Conservation (phyloP, 495 filamentous ascomycete species). For the Talaromyces borbonicus region DNA sequence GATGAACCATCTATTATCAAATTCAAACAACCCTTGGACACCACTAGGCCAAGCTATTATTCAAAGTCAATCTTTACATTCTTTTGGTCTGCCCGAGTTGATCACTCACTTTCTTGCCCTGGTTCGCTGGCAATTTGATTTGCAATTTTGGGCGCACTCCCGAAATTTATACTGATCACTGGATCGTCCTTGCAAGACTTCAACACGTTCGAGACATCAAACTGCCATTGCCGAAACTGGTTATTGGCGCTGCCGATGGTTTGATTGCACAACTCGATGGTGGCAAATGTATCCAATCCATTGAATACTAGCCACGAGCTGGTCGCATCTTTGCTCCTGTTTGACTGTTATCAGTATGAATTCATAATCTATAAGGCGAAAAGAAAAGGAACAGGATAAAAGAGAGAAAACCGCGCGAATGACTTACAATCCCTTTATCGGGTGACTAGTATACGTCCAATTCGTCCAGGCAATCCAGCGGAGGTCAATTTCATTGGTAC, state of each 20-base stretch:
- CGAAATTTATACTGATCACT: slow-evolving; percentile 43
- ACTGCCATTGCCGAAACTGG: slow-evolving; percentile 64
- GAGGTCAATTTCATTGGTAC: slow-evolving; percentile 51
- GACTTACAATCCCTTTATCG: slow-evolving; percentile 37
- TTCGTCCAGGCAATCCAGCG: slow-evolving; percentile 51
- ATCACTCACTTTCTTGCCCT: slow-evolving; percentile 35
- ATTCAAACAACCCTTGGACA: slow-evolving; percentile 34
- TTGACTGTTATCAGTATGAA: slow-evolving; percentile 8
- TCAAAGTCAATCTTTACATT: not conserved
- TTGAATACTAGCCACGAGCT: slow-evolving; percentile 52
- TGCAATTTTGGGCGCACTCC: slow-evolving; percentile 44
- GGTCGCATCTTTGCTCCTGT: slow-evolving; percentile 15
- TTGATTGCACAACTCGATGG: slow-evolving; percentile 49
- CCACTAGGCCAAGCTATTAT: slow-evolving; percentile 33
- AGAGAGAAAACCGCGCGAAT: no score
- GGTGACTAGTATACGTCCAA: slow-evolving; percentile 54
- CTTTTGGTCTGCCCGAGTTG: not conserved
- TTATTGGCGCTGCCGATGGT: slow-evolving; percentile 56
- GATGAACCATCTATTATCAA: slow-evolving; percentile 50
- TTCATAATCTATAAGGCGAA: no score
- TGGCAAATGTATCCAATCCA: slow-evolving; percentile 57
- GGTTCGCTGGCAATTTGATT: slow-evolving; percentile 45
- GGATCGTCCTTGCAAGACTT: slow-evolving; percentile 32
- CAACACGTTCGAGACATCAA: slow-evolving; percentile 48
- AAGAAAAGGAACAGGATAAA: no score